Base-by-base conservation (phyloP, 164 flowering plant genomes). In the Magnolia kwangsiensis region DNA sequence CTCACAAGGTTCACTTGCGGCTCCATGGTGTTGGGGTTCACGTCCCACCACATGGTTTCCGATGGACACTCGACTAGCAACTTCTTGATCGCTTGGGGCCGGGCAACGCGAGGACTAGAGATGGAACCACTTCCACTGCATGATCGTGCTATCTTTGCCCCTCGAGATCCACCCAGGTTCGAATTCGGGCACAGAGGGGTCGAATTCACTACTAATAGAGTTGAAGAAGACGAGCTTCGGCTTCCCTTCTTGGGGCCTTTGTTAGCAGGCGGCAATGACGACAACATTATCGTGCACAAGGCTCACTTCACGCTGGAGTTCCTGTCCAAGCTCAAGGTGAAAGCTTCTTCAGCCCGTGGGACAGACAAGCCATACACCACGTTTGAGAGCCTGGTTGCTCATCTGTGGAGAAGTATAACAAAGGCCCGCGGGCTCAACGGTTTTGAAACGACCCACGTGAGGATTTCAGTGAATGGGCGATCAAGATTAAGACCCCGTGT, bases 1-100 rank as follows among this genome's bases (percentile, higher is more conserved):
- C 73, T 85, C 80, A 85, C 85, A 4, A 63, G 84, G 71, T 85
- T 85, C 77, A 37, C 81, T 23, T 84, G 84, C 68, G 86, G 83
- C 49, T 79, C 80, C 1, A 11, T 83, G 63, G 83, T 77, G 58
- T 71, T 83, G 1, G 86, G 86, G 4, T 78, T 77, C 68, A 79
- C 87, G 0, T 20, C 75, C 19, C 77, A 81, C 76, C 87, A 85
- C 68, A 9, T 76, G 2, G 80, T 83, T 1, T 83, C 85, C 0
- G 87, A 85, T 37, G 85, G 85, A 5, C 79, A 78, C n/a, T 13
- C 83, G 9, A 76, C 80, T 2, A 76, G 84, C 80, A 76, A 74
- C 14, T 85, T 85, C 72, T 72, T 81, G 70, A 76, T 83, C 3
- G 77, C 85, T 6, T 85, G 84, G 83, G 84, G 84, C 27, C 82